Evolutionary conservation across 2,329 filamentous ascomycete genomes (phyloP).

Genomic region (Ramularia collo-cygni): DNA sequence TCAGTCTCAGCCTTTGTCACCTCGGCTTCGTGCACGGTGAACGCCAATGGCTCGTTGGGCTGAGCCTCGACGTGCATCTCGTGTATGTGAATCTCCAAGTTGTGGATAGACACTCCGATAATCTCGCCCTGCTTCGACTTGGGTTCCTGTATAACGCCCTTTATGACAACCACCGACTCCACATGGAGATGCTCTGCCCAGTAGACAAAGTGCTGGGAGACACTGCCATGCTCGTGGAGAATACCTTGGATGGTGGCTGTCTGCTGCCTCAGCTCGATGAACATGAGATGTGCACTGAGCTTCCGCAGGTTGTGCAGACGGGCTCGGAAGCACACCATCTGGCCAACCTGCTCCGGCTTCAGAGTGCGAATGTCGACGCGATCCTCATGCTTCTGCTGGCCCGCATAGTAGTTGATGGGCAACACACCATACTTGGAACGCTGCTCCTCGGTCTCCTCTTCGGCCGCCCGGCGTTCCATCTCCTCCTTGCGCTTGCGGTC

Average conservation of each 20-base stretch:
- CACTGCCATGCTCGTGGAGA: conserved; percentile 54
- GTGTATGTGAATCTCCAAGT: conserved; percentile 67
- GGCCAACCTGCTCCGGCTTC: conserved; percentile 46
- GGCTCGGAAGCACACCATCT: conserved; percentile 60
- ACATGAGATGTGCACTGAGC: conserved; percentile 75
- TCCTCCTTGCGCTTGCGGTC: conserved; percentile 43
- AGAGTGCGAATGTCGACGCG: conserved; percentile 48
- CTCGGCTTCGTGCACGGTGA: conserved; percentile 65
- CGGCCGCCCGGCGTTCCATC: conserved; percentile 41
- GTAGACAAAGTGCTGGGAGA: conserved; percentile 70
- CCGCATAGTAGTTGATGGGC: conserved; percentile 53
- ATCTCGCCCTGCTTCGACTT: conserved; percentile 60
- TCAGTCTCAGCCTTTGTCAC: conserved; percentile 52
- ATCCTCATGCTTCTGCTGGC: conserved; percentile 42
- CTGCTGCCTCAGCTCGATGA: conserved; percentile 80
- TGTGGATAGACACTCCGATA: conserved; percentile 66
- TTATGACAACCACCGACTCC: conserved; percentile 72
- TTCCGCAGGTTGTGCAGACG: conserved; percentile 73
- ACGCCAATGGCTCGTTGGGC: conserved; percentile 57
- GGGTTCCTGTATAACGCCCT: conserved; percentile 65
- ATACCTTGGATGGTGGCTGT: conserved; percentile 79
- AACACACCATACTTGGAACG: conserved; percentile 52
- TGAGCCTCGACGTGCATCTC: conserved; percentile 56
- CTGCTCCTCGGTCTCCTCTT: conserved; percentile 53
- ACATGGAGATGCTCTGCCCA: conserved; percentile 78